Base-by-base conservation (phyloP, 2,329 filamentous ascomycete species). In the Claviceps pazoutovae region DNA sequence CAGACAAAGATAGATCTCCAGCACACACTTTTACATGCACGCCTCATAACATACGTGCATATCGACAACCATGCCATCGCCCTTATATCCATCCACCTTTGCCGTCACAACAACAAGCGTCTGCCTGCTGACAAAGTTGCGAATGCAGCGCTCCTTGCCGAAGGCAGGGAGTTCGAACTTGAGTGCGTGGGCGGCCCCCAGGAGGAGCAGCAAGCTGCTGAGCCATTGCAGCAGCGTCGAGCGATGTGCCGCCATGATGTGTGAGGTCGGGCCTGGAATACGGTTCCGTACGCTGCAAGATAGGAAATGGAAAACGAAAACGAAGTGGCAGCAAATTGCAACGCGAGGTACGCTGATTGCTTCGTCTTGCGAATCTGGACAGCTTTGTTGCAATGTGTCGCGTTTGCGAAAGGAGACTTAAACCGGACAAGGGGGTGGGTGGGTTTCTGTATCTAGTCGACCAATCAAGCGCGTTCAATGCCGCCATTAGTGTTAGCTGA, bases 61-160 rank as follows among this genome's bases (percentile, higher is more conserved):
- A 68, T 97, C 95, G 57, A 97, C 81, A 61, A 80, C 73, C 81
- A 95, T 90, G 50, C 93, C 93, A 74, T 98, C 93, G 53, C 89
- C 91, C 71, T 84, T 87, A 59, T 73, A 73, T n/a, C 93, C 93
- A 66, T 84, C 81, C 52, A 95, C 78, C 54, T 82, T 95, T 51
- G 90, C 87, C 53, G 91, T 97, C 50, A 98, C 91, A 37, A 97
- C 91, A 43, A 98, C 93, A 58, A 98, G 74, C 57, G 93, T 95
- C 65, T 96, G 89, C 70, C 82, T 86, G 55, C 81, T 79, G 58
- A 96, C 90, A 68, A 96, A 98, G 74, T 98, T 98, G 67, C 91
- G 82, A 68, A 98, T 86, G 74, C 93, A 98, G 73, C 91, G 80
- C 72, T 91, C 86, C 64, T 83, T 80, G 50, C 72, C 70, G 58